Percentiles rank a stretch among this genome's conserved stretches.
These are phyloP conservation scores for Musa balbisiana DNA, from an alignment of 202 grass and related monocot species.

Conservation along the genomic window DNA sequence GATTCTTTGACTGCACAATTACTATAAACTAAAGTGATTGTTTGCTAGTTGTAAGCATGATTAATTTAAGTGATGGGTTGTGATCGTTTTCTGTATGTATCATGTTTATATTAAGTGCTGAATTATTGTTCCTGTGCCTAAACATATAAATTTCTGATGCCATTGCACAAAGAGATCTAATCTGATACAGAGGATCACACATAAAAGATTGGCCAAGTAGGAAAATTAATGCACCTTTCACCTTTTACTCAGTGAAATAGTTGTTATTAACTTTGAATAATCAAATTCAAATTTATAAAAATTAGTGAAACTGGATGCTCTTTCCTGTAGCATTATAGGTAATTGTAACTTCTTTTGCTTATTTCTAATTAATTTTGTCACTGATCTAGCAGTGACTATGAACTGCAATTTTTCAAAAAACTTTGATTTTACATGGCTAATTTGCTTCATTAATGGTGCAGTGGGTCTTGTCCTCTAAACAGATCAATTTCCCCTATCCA, in stretches of 20 bases:
- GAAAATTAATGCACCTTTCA: background rate
- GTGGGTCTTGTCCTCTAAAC: slow-evolving; percentile 93
- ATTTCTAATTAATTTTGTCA: background rate
- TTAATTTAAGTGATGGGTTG: background rate
- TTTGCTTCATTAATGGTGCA: slow-evolving; percentile 32
- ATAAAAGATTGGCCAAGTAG: background rate
- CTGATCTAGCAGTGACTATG: background rate
- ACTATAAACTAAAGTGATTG: background rate
- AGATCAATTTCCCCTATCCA: slow-evolving; percentile 99
- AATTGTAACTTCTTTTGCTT: background rate
- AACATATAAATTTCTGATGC: background rate
- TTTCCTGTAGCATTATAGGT: background rate
- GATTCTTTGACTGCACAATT: background rate
- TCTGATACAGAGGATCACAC: background rate
- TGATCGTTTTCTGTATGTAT: background rate
- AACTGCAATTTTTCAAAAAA: background rate
- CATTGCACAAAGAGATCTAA: background rate
- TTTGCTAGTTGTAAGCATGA: background rate
- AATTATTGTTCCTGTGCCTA: background rate
- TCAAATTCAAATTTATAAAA: background rate
- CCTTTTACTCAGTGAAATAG: background rate
- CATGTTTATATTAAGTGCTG: background rate
- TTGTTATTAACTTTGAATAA: background rate
- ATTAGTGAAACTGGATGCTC: background rate
- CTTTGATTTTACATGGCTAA: slow-evolving; percentile 11